phyloP scores from a whole-genome alignment of 2,329 filamentous ascomycete genomes.

The Penicillium sp. region DNA sequence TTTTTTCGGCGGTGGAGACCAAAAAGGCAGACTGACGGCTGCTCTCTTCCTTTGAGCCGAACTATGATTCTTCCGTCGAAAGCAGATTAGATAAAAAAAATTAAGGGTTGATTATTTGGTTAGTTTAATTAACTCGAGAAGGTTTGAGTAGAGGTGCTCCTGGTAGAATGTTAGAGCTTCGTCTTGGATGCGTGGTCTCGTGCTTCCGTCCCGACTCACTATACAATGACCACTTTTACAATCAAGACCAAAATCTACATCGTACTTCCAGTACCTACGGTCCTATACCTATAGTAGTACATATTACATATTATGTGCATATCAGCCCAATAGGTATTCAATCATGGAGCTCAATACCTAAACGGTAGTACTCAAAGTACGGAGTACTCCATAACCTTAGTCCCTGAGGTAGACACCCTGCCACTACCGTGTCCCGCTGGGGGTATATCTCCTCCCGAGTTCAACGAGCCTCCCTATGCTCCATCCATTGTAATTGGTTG shows the following conservation, averaged over 20 bases:
- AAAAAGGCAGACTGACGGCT: slow-evolving; percentile 7
- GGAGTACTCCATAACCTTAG: too few species aligned
- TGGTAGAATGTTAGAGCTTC: not conserved
- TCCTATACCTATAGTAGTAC: too few species aligned
- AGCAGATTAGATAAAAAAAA: not conserved
- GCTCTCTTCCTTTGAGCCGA: slow-evolving; percentile 26
- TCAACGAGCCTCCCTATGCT: not conserved
- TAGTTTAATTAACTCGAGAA: not conserved
- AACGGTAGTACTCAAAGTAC: not conserved
- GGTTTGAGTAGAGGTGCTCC: not conserved
- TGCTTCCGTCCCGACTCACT: slow-evolving; percentile 4
- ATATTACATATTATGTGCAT: not conserved
- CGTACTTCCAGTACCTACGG: slow-evolving; percentile 4
- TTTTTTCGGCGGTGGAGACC: slow-evolving; percentile 5
- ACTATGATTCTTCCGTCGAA: not conserved
- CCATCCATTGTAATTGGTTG: not conserved
- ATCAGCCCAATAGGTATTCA: too few species aligned
- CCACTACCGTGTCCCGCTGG: not conserved
- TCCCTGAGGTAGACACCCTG: not conserved
- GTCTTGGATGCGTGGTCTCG: not conserved
- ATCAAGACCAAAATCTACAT: slow-evolving; percentile 3
- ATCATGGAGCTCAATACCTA: too few species aligned
- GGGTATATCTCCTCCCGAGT: slow-evolving; percentile 8
- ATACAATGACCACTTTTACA: not conserved
- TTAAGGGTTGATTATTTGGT: not conserved